Percentiles rank a stretch among this genome's conserved stretches.
Evolutionary conservation across 768 basidiomycete species (phyloP).

Genomic region (Lactarius trivialis): DNA sequence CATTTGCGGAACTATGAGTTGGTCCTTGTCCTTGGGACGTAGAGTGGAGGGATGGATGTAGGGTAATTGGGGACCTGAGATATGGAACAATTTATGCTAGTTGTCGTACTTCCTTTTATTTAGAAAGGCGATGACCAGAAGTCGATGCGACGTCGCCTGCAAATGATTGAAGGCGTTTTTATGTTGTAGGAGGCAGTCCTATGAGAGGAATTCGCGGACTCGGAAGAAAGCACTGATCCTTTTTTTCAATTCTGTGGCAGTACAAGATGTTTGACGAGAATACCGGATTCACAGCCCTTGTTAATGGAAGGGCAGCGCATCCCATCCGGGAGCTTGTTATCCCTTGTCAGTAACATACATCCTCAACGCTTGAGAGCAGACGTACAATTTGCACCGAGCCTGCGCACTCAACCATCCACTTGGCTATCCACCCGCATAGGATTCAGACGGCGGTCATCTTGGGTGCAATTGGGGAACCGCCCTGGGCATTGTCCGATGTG

Average conservation of each 20-base stretch:
- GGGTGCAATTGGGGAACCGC: not conserved
- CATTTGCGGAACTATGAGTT: not conserved
- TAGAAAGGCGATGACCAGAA: not conserved
- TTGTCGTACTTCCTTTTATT: too few relatives aligned
- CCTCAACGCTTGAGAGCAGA: not conserved
- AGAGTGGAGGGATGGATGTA: too few relatives aligned
- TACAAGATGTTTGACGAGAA: not conserved
- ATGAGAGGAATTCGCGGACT: not conserved
- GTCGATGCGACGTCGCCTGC: not conserved
- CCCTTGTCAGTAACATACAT: not conserved
- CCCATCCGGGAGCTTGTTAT: not conserved
- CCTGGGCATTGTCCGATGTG: not conserved
- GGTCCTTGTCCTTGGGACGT: not conserved
- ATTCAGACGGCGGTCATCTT: not conserved
- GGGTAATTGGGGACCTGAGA: not conserved
- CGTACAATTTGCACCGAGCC: not conserved
- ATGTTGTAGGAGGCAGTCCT: not conserved
- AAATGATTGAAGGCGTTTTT: not conserved
- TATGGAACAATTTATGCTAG: not conserved
- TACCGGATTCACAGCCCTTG: not conserved
- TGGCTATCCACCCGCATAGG: not conserved
- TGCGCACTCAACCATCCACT: not conserved
- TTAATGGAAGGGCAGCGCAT: not conserved
- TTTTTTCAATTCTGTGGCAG: not conserved
- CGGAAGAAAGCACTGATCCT: not conserved